Conservation (phyloP, 2,329 filamentous ascomycete species). For the Talaromyces sp. region DNA sequence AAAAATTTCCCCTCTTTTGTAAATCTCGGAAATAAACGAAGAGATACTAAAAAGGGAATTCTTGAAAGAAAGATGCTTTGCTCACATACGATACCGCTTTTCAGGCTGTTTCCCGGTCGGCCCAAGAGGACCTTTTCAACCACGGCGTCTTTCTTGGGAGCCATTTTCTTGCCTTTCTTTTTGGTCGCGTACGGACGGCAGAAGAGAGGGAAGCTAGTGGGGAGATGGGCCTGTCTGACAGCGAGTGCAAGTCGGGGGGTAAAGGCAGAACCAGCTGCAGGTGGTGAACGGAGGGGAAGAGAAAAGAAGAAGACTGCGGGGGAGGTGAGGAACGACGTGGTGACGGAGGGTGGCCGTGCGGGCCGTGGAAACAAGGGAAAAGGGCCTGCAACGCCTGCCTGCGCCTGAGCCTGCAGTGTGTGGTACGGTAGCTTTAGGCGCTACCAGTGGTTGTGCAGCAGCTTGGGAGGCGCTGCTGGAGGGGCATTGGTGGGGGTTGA, state of each 20-base stretch:
- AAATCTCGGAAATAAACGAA: slow-evolving; percentile 4
- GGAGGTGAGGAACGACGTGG: slow-evolving; percentile 25
- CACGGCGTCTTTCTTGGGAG: slow-evolving; percentile 86
- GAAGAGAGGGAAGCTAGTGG: slow-evolving; percentile 45
- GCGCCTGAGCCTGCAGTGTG: not conserved
- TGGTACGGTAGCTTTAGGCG: not conserved
- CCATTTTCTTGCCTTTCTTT: slow-evolving; percentile 70
- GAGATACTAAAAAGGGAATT: not conserved
- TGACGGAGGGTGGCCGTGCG: slow-evolving; percentile 23
- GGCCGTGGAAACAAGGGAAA: slow-evolving; percentile 15
- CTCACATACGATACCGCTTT: slow-evolving; percentile 95
- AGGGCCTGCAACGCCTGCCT: slow-evolving; percentile 2
- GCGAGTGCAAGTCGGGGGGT: slow-evolving; percentile 34
- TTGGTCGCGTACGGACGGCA: slow-evolving; percentile 52
- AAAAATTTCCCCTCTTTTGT: not conserved
- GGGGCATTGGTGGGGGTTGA: not conserved
- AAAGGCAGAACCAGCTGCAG: slow-evolving; percentile 64
- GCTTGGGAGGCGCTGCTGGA: not conserved
- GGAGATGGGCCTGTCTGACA: slow-evolving; percentile 14
- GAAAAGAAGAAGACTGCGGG: slow-evolving; percentile 50
- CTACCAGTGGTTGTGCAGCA: not conserved
- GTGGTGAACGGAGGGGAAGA: slow-evolving; percentile 44
- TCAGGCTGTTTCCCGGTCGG: slow-evolving; percentile 94
- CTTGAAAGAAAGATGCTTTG: slow-evolving; percentile 19
- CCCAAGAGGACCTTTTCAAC: slow-evolving; percentile 97